These are phyloP conservation scores for Ascochyta fabae DNA, from an alignment of 2,329 filamentous ascomycete species.

Conservation along the genomic window DNA sequence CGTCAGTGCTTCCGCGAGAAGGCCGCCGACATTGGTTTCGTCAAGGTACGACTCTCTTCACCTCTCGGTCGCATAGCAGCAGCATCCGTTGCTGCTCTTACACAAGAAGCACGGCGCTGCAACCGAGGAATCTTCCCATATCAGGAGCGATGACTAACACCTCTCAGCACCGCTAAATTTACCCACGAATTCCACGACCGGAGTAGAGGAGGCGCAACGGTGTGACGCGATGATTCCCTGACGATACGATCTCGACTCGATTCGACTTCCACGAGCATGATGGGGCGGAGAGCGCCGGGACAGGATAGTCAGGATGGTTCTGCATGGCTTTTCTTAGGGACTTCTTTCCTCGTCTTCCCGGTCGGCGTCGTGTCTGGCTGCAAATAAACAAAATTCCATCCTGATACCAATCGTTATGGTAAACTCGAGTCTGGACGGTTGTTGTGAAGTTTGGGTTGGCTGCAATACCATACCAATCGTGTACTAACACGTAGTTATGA, in stretches of 20 bases:
- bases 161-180: constrained; percentile 45
- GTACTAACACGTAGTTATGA: neutral
- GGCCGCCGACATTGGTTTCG: constrained; percentile 70
- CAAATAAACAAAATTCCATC: constrained; percentile 36
- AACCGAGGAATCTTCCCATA: neutral
- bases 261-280: constrained; percentile 24
- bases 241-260: constrained; percentile 32
- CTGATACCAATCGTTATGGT: constrained; percentile 24
- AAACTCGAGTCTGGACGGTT: neutral
- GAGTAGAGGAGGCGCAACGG: constrained; percentile 39
- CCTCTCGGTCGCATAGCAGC: neutral
- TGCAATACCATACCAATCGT: neutral
- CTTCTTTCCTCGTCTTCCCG: constrained; percentile 22
- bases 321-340: constrained; percentile 35
- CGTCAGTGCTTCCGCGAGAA: constrained; percentile 76
- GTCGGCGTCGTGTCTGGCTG: constrained; percentile 28
- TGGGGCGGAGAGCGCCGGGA: constrained; percentile 22
- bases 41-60: constrained; percentile 60
- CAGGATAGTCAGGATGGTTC: constrained; percentile 28
- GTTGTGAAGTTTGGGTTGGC: neutral
- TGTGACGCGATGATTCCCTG: constrained; percentile 39
- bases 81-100: neutral
- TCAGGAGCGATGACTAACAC: constrained; percentile 18
- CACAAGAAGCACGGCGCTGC: neutral
- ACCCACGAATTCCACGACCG: constrained; percentile 30